Percentiles rank a stretch among this genome's conserved stretches.
Conservation (phyloP, 2,329 filamentous ascomycete species). For the Colletotrichum destructivum region DNA sequence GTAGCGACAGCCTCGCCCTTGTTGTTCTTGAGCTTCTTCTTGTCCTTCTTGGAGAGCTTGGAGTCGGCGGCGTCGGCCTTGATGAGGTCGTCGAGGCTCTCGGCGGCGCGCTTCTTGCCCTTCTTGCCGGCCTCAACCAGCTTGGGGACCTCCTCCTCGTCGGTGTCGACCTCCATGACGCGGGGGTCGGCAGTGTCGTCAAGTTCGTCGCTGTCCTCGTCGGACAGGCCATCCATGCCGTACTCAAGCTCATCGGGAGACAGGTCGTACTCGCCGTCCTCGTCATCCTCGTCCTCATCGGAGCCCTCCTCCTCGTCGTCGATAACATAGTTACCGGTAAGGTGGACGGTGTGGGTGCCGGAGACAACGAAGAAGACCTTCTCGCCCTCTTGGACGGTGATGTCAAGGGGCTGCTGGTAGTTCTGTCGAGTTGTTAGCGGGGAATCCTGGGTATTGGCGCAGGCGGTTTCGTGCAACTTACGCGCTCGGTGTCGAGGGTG, state of each 20-base stretch:
- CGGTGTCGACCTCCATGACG: conserved; percentile 85
- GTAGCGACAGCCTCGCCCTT: conserved; percentile 85
- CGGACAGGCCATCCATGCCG: conserved; percentile 81
- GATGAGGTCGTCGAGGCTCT: conserved; percentile 87
- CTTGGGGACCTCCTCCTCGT: conserved; percentile 81
- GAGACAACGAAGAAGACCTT: conserved; percentile 92
- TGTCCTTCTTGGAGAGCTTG: conserved; percentile 95
- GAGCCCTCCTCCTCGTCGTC: conserved; percentile 75
- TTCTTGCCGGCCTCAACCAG: conserved; percentile 68
- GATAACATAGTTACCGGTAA: conserved; percentile 97
- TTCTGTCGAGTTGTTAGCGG: conserved; percentile 67
- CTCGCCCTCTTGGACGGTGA: conserved; percentile 91
- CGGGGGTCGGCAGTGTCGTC: conserved; percentile 85
- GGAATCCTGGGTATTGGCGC: not conserved
- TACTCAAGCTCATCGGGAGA: conserved; percentile 85
- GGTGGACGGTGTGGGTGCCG: conserved; percentile 90
- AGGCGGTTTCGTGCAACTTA: conserved; percentile 61
- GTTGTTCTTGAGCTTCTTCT: conserved; percentile 99
- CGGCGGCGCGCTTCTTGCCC: conserved; percentile 92
- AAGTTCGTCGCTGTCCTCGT: conserved; percentile 82
- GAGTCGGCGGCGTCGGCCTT: conserved; percentile 77
- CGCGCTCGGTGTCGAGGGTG: conserved; percentile 93
- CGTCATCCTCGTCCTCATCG: conserved; percentile 75
- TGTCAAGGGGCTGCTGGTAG: conserved; percentile 95
- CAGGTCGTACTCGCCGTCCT: conserved; percentile 84